Percentiles rank a stretch among this genome's conserved stretches.
These are phyloP conservation scores for Saccharomycopsis sp. DNA, from an alignment of 805 yeast species.

Conservation along the genomic window DNA sequence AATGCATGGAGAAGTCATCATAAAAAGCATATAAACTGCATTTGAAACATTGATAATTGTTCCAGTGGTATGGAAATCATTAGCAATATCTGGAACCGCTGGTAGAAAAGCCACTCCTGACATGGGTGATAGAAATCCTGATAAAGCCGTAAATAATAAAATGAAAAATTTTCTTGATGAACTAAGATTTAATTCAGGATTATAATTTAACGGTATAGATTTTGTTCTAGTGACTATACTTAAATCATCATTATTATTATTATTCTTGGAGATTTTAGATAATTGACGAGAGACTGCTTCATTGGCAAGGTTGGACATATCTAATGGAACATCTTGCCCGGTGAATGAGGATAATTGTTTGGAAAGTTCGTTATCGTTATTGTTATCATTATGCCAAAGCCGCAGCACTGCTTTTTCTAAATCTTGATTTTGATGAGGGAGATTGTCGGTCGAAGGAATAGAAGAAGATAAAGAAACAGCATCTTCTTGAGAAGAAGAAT, in stretches of 20 bases:
- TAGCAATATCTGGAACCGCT: slow-evolving; percentile 41
- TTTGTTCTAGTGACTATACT: not conserved
- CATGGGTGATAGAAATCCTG: slow-evolving; percentile 37
- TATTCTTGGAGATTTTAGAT: not conserved
- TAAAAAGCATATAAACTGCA: slow-evolving; percentile 39
- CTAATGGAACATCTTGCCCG: slow-evolving; percentile 14
- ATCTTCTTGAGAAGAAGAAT: too few species aligned
- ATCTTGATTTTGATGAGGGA: too few species aligned
- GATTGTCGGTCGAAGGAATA: too few species aligned
- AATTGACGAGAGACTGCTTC: slow-evolving; percentile 16
- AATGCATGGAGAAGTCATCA: slow-evolving; percentile 43
- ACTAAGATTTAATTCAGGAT: slow-evolving; percentile 12
- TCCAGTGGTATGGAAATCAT: slow-evolving; percentile 34
- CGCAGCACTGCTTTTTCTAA: too few species aligned
- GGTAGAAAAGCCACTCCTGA: slow-evolving; percentile 38
- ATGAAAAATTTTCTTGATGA: slow-evolving; percentile 14
- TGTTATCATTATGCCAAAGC: too few species aligned
- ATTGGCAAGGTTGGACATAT: slow-evolving; percentile 12
- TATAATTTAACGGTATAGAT: slow-evolving; percentile 15
- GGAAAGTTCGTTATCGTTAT: too few species aligned
- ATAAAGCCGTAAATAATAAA: slow-evolving; percentile 26
- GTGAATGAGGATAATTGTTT: slow-evolving; percentile 6
- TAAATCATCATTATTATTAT: not conserved
- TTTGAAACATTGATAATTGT: slow-evolving; percentile 38
- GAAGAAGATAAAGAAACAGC: too few species aligned